phyloP scores from a whole-genome alignment of 371 early-diverging fungal species.

The Saksenaea oblongispora region DNA sequence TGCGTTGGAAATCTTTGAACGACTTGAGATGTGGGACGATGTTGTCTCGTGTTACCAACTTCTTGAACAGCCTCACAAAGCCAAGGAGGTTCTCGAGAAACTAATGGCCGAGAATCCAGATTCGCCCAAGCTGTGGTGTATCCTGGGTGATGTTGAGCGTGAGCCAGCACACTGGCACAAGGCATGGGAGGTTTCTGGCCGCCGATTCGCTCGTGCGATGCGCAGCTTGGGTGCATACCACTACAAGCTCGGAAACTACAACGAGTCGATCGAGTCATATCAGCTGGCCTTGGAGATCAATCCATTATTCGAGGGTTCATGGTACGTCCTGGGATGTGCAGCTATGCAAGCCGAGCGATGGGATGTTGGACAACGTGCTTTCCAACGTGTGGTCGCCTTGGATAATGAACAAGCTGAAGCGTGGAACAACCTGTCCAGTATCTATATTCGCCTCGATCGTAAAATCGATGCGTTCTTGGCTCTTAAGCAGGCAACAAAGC shows the following conservation, averaged over 20 bases:
- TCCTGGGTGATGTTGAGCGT: constrained; percentile 84
- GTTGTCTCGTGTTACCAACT: constrained; percentile 83
- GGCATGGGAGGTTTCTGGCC: constrained; percentile 87
- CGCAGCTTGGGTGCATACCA: constrained; percentile 85
- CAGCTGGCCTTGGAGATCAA: constrained; percentile 86
- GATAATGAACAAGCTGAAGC: constrained; percentile 90
- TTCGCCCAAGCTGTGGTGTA: constrained; percentile 83
- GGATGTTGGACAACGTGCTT: constrained; percentile 76
- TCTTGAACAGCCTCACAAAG: constrained; percentile 81
- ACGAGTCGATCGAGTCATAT: constrained; percentile 60
- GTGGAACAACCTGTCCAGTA: constrained; percentile 94
- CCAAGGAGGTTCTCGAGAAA: constrained; percentile 70
- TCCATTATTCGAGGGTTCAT: constrained; percentile 91
- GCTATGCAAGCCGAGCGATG: constrained; percentile 82
- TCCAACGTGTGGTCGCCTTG: constrained; percentile 73
- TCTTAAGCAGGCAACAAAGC: constrained; percentile 80
- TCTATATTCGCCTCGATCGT: constrained; percentile 69
- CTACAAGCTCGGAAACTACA: constrained; percentile 63
- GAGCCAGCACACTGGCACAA: constrained; percentile 81
- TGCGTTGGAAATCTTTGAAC: constrained; percentile 90
- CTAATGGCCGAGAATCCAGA: constrained; percentile 68
- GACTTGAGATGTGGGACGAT: constrained; percentile 94
- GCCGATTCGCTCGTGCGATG: constrained; percentile 89
- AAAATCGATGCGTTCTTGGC: constrained; percentile 82
- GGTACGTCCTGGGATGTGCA: constrained; percentile 96